phyloP scores from a whole-genome alignment of 306 rosid genomes.

The Heteromeles arbutifolia region DNA sequence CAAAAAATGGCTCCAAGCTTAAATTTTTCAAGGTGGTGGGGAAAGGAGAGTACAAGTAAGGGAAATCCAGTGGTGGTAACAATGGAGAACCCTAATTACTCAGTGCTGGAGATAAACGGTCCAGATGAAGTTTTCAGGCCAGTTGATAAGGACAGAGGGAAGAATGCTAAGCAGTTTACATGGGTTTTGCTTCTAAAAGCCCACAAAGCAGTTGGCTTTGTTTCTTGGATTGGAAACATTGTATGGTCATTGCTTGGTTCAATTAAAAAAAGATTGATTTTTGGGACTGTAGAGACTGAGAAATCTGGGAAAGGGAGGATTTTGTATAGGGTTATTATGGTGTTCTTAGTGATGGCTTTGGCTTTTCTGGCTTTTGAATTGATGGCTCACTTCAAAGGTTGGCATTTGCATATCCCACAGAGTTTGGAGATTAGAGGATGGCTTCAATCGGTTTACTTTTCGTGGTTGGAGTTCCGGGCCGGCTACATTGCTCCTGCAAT shows the following conservation, averaged over 20 bases:
- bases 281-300: conserved; percentile 42
- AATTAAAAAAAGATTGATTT: conserved; percentile 32
- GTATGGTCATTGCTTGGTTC: conserved; percentile 36
- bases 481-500: conserved; percentile 53
- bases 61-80: conserved; percentile 54
- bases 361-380: conserved; percentile 50
- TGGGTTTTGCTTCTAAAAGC: conserved; percentile 56
- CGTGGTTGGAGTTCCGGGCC: conserved; percentile 56
- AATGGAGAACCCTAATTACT: conserved; percentile 54
- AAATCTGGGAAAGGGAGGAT: conserved; percentile 36
- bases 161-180: conserved; percentile 46
- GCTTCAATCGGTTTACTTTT: conserved; percentile 45
- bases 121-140: conserved; percentile 46
- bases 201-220: conserved; percentile 29
- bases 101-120: conserved; percentile 40
- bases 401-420: conserved; percentile 54
- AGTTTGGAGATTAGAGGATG: conserved; percentile 46
- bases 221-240: conserved; percentile 36
- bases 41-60: conserved; percentile 26
- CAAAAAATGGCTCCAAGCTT: conserved; percentile 33
- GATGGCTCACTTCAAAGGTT: conserved; percentile 61
- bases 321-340: conserved; percentile 36
- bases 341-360: conserved; percentile 44
- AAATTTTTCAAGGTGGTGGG: conserved; percentile 42
- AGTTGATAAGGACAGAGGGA: conserved; percentile 42